Conservation (phyloP, 129 eudicot species). For the Daucus carota region DH1_v3.0 NC_030382.2:47135501-47136000, state of each 20-base stretch:
- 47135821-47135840: conserved; percentile 44
- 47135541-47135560: background rate
- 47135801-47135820: conserved; percentile 49
- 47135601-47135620: background rate
- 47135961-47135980: background rate
- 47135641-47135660: background rate
- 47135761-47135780: background rate
- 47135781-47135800: conserved; percentile 17
- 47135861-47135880: conserved; percentile 45
- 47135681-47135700: background rate
- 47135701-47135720: background rate
- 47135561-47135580: background rate
- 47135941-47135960: conserved; percentile 15
- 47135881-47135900: conserved; percentile 44
- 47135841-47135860: conserved; percentile 56
- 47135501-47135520: background rate
- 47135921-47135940: conserved; percentile 51
- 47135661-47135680: background rate
- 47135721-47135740: background rate
- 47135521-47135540: background rate
- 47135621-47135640: background rate
- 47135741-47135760: background rate
- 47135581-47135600: too few species aligned
- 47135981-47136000: background rate
- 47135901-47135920: conserved; percentile 58